Conservation (phyloP, 2,329 filamentous ascomycete species). For the Tolypocladium endophyticum region DNA sequence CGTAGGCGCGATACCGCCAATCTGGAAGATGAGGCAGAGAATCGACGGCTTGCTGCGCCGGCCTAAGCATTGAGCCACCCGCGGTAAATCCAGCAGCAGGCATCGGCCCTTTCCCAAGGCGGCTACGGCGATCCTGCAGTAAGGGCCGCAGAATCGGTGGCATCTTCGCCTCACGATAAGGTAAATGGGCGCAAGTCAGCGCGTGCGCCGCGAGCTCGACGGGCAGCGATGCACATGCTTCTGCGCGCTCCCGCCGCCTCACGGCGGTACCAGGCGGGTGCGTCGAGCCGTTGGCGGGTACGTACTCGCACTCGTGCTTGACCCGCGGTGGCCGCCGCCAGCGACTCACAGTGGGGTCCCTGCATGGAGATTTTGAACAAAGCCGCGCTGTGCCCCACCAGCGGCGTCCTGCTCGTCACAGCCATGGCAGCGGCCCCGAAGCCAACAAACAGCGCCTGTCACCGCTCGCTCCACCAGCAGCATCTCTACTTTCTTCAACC, state of each 20-base stretch:
- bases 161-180: not conserved
- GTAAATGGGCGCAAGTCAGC: not conserved
- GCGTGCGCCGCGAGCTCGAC: not conserved
- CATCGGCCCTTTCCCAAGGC: not conserved
- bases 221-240: not conserved
- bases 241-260: not conserved
- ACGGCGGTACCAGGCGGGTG: not conserved
- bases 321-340: not conserved
- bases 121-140: not conserved
- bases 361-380: not conserved
- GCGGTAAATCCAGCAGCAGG: not conserved
- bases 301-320: not conserved
- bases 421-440: not conserved
- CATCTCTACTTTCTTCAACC: not conserved
- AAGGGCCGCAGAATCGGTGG: not conserved
- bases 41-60: not conserved
- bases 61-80: not conserved
- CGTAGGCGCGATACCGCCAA: not conserved
- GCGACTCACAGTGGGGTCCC: not conserved
- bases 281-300: not conserved
- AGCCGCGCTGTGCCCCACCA: not conserved
- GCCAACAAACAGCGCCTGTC: not conserved
- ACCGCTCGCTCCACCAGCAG: not conserved
- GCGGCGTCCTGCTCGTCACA: not conserved
- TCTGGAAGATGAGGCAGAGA: too few relatives aligned